phyloP scores from a whole-genome alignment of 2,329 filamentous ascomycete species.

The Zymoseptoria crescenta region DNA sequence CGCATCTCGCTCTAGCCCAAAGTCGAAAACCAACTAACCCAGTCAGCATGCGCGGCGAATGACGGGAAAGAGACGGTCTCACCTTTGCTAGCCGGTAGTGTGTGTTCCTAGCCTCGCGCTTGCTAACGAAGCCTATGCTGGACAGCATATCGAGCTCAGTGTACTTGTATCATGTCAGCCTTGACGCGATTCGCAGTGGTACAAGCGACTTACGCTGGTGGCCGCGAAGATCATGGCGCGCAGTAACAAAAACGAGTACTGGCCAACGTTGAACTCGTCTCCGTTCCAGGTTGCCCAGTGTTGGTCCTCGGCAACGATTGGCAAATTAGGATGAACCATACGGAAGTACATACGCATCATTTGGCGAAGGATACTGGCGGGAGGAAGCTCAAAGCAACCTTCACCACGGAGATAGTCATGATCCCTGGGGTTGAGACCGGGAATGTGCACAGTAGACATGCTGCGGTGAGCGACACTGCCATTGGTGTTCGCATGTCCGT shows the following conservation, averaged over 20 bases:
- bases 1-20: slow-evolving; percentile 3
- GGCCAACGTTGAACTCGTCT: slow-evolving; percentile 5
- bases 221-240: slow-evolving; percentile 13
- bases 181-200: neutral
- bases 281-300: slow-evolving; percentile 12
- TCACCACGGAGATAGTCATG: slow-evolving; percentile 9
- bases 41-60: neutral
- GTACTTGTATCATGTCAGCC: neutral
- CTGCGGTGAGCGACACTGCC: neutral
- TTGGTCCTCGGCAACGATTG: slow-evolving; percentile 9
- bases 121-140: neutral
- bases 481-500: neutral
- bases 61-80: neutral
- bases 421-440: neutral
- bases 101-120: slow-evolving; percentile 4
- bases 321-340: slow-evolving; percentile 10
- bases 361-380: slow-evolving; percentile 4
- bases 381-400: slow-evolving; percentile 13
- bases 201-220: neutral
- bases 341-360: slow-evolving; percentile 11
- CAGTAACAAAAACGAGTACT: slow-evolving; percentile 9
- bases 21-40: slow-evolving; percentile 2
- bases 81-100: slow-evolving; percentile 5
- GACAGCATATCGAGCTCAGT: neutral
- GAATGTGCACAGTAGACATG: neutral